A percentile compares a stretch with the other conserved stretches of the same genome.
Conservation (phyloP, 257 asterid species). For the Solanum tarijense region DNA sequence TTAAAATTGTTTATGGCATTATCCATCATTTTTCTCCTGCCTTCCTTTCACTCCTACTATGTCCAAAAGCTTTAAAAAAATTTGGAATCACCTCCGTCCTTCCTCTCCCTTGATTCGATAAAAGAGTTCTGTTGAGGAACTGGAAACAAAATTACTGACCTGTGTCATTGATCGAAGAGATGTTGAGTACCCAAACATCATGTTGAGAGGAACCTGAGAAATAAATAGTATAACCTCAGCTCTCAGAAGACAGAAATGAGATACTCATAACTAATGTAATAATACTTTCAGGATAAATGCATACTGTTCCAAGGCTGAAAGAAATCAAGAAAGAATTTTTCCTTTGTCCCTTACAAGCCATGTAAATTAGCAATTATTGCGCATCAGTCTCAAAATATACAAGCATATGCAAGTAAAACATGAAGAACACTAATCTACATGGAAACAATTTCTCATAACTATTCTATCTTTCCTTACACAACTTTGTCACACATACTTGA, state of each 20-base stretch:
- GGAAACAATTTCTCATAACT: background rate
- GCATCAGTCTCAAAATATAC: background rate
- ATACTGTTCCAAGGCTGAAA: background rate
- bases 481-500: background rate
- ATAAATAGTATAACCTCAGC: background rate
- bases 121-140: background rate
- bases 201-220: slow-evolving; percentile 91
- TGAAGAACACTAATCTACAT: background rate
- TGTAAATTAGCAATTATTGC: background rate
- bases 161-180: slow-evolving; percentile 98
- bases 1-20: background rate
- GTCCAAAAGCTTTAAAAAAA: background rate
- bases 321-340: background rate
- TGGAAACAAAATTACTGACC: slow-evolving; percentile 30
- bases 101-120: background rate
- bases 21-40: background rate
- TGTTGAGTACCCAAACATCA: slow-evolving; percentile 98
- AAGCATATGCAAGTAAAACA: background rate
- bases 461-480: background rate
- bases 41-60: background rate
- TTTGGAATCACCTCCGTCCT: background rate
- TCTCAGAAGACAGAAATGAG: background rate
- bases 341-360: background rate
- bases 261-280: background rate
- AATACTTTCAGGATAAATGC: background rate